These are phyloP conservation scores for Hura crepitans DNA, from an alignment of 441 rosid genomes.

Conservation along the genomic window DNA sequence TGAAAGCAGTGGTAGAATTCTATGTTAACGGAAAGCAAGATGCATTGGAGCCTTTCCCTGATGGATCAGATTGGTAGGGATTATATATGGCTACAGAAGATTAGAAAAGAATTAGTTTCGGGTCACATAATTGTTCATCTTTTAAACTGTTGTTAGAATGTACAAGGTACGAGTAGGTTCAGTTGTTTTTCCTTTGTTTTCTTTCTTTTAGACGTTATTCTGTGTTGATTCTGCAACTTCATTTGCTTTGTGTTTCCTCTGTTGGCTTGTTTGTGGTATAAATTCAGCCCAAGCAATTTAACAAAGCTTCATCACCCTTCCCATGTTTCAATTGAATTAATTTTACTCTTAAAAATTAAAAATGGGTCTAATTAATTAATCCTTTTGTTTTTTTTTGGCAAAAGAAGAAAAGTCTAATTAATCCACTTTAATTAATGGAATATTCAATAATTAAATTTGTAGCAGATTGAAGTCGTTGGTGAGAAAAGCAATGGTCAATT, in stretches of 20 bases:
- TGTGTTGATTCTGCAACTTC: not conserved
- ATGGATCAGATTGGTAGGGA: slow-evolving; percentile 65
- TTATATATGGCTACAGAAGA: slow-evolving; percentile 15
- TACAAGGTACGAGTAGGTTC: slow-evolving; percentile 28
- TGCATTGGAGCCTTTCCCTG: slow-evolving; percentile 75
- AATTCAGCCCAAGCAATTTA: not conserved
- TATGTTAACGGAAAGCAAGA: slow-evolving; percentile 70
- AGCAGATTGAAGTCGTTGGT: too few relatives aligned
- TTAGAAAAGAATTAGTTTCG: not conserved
- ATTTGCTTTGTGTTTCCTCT: not conserved
- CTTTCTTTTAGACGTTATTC: slow-evolving; percentile 20
- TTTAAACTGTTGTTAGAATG: slow-evolving; percentile 17
- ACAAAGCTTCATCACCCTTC: not conserved
- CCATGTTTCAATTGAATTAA: too few relatives aligned
- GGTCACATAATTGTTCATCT: slow-evolving; percentile 11
- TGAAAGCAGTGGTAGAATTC: slow-evolving; percentile 79
- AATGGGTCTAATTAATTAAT: too few relatives aligned
- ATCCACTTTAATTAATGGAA: too few relatives aligned
- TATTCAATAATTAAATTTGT: too few relatives aligned
- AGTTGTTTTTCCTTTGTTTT: slow-evolving; percentile 23
- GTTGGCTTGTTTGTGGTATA: slow-evolving; percentile 11
- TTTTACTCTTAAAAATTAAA: too few relatives aligned
- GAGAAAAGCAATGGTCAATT: too few relatives aligned
- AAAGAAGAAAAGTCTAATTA: too few relatives aligned
- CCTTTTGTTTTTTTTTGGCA: too few relatives aligned